Conservation (phyloP, 805 yeast genomes). For the Metschnikowia santaceciliae region DNA sequence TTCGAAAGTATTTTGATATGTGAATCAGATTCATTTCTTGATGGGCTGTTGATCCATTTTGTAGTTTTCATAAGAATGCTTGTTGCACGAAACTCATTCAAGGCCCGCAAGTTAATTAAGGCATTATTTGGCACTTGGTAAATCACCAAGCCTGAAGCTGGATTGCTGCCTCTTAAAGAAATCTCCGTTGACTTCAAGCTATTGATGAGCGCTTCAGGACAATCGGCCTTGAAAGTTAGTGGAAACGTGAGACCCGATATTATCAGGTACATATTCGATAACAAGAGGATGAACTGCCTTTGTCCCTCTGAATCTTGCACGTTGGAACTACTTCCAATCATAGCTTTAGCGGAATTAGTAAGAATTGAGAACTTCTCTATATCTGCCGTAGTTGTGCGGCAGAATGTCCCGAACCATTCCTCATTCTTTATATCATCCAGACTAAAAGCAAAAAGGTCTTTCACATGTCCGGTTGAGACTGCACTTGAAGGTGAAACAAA, state of each 20-base stretch:
- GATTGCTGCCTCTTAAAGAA: slow-evolving; percentile 48
- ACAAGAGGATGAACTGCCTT: slow-evolving; percentile 25
- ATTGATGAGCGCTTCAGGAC: slow-evolving; percentile 42
- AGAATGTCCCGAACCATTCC: slow-evolving; percentile 27
- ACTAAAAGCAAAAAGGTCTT: slow-evolving; percentile 16
- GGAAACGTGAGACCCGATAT: slow-evolving; percentile 38
- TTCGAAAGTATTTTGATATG: slow-evolving; percentile 32
- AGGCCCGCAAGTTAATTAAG: slow-evolving; percentile 53
- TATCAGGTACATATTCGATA: slow-evolving; percentile 34
- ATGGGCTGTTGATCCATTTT: slow-evolving; percentile 32
- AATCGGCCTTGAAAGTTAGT: slow-evolving; percentile 32
- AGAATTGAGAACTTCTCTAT: slow-evolving; percentile 23
- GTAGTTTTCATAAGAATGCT: slow-evolving; percentile 31
- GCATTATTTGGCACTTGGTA: slow-evolving; percentile 61
- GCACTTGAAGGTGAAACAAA: slow-evolving; percentile 15
- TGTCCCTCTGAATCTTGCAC: slow-evolving; percentile 13
- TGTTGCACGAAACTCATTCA: slow-evolving; percentile 36
- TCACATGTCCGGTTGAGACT: slow-evolving; percentile 1
- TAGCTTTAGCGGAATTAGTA: slow-evolving; percentile 25
- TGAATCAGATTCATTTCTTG: slow-evolving; percentile 24
- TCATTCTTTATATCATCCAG: slow-evolving; percentile 15
- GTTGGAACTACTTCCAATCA: slow-evolving; percentile 22
- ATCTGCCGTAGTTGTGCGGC: slow-evolving; percentile 19
- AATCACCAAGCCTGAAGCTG: slow-evolving; percentile 42
- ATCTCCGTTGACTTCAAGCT: slow-evolving; percentile 66